These are phyloP conservation scores for Diutina ranongensis DNA, from an alignment of 1,139 yeast species.

Conservation along the genomic window DNA sequence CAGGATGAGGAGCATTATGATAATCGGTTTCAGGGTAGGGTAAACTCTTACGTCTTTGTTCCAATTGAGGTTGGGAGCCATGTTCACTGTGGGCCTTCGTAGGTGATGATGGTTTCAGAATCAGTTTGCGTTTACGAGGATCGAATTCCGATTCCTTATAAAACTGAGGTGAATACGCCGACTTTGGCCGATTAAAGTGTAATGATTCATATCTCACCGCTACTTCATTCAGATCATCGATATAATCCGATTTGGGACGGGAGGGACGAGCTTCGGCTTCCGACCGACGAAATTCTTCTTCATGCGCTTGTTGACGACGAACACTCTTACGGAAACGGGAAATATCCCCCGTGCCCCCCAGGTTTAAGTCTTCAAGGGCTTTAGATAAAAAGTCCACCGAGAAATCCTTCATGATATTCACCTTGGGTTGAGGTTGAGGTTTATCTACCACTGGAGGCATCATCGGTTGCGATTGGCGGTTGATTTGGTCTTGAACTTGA, in stretches of 20 bases:
- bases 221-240: conserved; percentile 26
- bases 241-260: conserved; percentile 18
- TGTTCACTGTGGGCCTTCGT: not conserved
- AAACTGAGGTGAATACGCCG: not conserved
- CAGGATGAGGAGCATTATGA: not conserved
- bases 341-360: conserved; percentile 53
- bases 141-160: not conserved
- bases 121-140: conserved; percentile 8
- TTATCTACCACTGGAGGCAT: conserved; percentile 6
- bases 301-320: conserved; percentile 11
- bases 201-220: conserved; percentile 25
- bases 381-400: conserved; percentile 41
- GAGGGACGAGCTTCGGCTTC: not conserved
- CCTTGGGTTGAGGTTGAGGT: conserved; percentile 10
- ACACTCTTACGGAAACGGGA: conserved; percentile 30
- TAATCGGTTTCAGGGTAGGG: not conserved
- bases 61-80: not conserved
- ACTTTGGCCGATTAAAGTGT: not conserved
- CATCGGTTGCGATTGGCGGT: conserved; percentile 24
- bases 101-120: conserved; percentile 19
- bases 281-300: not conserved
- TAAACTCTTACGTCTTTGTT: not conserved
- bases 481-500: conserved; percentile 31
- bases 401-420: conserved; percentile 31
- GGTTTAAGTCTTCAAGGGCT: conserved; percentile 55